Conservation (phyloP, 2,329 filamentous ascomycete species). For the Xylariaceae sp. region DNA sequence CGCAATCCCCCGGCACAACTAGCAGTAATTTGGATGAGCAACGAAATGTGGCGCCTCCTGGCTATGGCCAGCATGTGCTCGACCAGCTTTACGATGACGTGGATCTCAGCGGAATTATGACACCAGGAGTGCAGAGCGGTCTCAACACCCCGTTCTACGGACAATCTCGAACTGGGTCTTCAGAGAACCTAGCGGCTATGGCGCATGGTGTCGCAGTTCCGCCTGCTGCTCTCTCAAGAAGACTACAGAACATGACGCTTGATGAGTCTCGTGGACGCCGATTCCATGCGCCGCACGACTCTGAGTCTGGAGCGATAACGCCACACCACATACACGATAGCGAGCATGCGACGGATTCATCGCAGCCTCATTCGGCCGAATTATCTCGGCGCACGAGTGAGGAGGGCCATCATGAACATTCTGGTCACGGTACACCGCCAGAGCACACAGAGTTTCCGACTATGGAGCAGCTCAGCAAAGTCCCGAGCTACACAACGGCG, state of each 20-base stretch:
- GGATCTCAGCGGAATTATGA: constrained; percentile 78
- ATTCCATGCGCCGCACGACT: constrained; percentile 51
- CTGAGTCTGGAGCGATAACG: constrained; percentile 51
- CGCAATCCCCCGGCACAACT: constrained; percentile 59
- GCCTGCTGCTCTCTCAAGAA: constrained; percentile 65
- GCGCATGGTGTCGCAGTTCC: constrained; percentile 52
- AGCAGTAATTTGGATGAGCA: constrained; percentile 47
- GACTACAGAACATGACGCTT: constrained; percentile 71
- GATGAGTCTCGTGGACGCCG: constrained; percentile 53
- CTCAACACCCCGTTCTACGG: constrained; percentile 80
- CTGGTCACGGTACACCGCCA: constrained; percentile 57
- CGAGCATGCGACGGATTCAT: constrained; percentile 45
- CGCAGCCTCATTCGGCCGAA: constrained; percentile 51
- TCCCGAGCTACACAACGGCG: constrained; percentile 79
- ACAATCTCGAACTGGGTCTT: constrained; percentile 75
- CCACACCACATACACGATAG: constrained; percentile 47
- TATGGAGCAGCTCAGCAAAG: constrained; percentile 70
- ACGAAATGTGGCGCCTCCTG: constrained; percentile 76
- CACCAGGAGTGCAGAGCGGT: constrained; percentile 68
- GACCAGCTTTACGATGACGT: constrained; percentile 91
- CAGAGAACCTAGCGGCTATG: constrained; percentile 76
- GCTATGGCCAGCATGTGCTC: constrained; percentile 87
- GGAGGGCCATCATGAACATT: constrained; percentile 45
- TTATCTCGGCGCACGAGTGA: constrained; percentile 62
- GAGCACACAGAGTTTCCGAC: constrained; percentile 62